phyloP scores from a whole-genome alignment of 192 early-diverging fungal species.

The Backusella westeae region DNA sequence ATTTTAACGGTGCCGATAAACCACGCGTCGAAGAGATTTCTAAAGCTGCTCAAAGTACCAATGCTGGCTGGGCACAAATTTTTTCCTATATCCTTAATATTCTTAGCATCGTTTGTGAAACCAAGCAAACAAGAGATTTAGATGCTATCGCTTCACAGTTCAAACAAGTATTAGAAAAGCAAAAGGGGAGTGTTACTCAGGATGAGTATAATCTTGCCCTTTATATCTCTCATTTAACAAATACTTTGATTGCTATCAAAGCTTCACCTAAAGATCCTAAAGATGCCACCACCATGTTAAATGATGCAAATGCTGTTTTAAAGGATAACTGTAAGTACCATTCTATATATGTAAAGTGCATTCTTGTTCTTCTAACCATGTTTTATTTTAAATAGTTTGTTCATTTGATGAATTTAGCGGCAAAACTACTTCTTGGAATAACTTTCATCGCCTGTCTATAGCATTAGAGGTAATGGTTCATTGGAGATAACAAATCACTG shows the following conservation, averaged over 20 bases:
- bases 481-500: neutral
- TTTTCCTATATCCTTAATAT: constrained; percentile 35
- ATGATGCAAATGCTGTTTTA: neutral
- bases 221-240: constrained; percentile 11
- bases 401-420: neutral
- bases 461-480: constrained; percentile 11
- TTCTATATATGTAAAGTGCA: neutral
- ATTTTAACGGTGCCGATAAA: constrained; percentile 42
- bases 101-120: constrained; percentile 27
- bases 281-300: constrained; percentile 2
- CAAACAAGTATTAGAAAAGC: neutral
- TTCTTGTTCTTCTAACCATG: neutral
- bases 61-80: constrained; percentile 21
- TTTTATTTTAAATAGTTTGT: neutral
- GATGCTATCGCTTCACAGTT: constrained; percentile 11
- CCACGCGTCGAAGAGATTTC: constrained; percentile 38
- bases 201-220: constrained; percentile 14
- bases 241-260: constrained; percentile 17
- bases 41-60: constrained; percentile 36
- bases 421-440: constrained; percentile 10
- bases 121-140: constrained; percentile 15
- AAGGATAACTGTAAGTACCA: constrained; percentile 9
- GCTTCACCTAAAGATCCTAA: constrained; percentile 6
- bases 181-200: constrained; percentile 3
- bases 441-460: constrained; percentile 14